Conservation (phyloP, 2,329 filamentous ascomycete species). For the Coniochaeta sp. region DNA sequence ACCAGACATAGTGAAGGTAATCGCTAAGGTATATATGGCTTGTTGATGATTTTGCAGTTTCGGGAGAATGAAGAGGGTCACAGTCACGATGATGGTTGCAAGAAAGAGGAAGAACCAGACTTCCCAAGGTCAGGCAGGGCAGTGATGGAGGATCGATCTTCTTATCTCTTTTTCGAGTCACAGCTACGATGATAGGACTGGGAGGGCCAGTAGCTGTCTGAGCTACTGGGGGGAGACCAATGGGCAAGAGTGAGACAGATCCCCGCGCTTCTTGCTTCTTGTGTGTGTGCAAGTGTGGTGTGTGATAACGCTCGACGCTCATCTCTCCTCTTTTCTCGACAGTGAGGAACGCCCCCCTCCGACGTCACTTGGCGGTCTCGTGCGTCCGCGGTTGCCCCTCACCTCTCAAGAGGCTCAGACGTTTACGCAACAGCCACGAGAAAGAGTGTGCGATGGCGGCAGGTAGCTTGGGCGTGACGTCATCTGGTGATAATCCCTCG, state of each 20-base stretch:
- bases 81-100: not conserved
- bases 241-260: not conserved
- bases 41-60: no score
- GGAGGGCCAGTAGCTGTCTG: not conserved
- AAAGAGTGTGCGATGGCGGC: not conserved
- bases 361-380: slow-evolving; percentile 1
- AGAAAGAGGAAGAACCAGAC: not conserved
- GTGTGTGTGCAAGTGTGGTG: not conserved
- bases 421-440: not conserved
- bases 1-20: not conserved
- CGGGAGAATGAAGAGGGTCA: no score
- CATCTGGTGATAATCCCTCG: not conserved
- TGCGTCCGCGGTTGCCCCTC: not conserved
- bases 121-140: not conserved
- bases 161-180: not conserved
- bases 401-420: not conserved
- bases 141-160: not conserved
- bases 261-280: not conserved
- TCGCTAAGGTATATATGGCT: not conserved
- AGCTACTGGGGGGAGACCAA: not conserved
- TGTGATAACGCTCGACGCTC: not conserved
- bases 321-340: not conserved
- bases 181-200: not conserved
- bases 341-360: not conserved
- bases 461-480: not conserved